Base-by-base conservation (phyloP, 192 early-diverging fungal genomes). In the Coemansia sp. region DNA sequence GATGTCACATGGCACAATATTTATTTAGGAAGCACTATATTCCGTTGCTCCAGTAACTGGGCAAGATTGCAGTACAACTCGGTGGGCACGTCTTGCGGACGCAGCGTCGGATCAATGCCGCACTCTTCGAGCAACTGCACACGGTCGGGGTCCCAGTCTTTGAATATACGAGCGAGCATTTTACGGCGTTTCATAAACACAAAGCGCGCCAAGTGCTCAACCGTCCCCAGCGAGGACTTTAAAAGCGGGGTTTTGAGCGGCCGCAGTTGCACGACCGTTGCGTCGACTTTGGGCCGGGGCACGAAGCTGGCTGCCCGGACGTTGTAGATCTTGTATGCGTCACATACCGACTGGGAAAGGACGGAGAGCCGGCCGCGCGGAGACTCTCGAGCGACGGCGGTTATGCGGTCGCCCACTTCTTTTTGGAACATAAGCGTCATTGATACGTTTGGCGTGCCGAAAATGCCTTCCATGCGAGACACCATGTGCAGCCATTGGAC, bases 371-470 rank as follows among this genome's bases (percentile, higher is more conserved):
- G 78, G 47, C 89, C 85, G 12, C 91, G 78, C 22, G 84, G 50
- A 1, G 76, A 60, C 21, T 82, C 85, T 5, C 65, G 75, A 4
- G 78, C 67, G 0, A 62, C 60, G 4, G 91, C 91, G 5, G 70
- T 71, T 21, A 93, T 85, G 10, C 89, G 75, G 71, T 86, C 64
- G 20, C 82, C 91, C 12, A 93, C 90, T 63, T 93, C 91, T 53
- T 86, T 86, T 71, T 93, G 91, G 71, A 93, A 93, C 91, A 93
- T 93, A 19, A 93, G 72, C 19, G 90, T 87, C 90, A 93, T 91
- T 20, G 82, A 82, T 9, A 81, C 76, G 14, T 77, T 46, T 11
- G 64, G 49, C 19, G 65, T 49, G 6, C 74, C 69, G 54, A 93
- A 93, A 20, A 93, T 75, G 0, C 91, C 91, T 44, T 86, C 59